These are phyloP conservation scores for Rachicladosporium sp. DNA, from an alignment of 2,329 filamentous ascomycete genomes.

Conservation along the genomic window DNA sequence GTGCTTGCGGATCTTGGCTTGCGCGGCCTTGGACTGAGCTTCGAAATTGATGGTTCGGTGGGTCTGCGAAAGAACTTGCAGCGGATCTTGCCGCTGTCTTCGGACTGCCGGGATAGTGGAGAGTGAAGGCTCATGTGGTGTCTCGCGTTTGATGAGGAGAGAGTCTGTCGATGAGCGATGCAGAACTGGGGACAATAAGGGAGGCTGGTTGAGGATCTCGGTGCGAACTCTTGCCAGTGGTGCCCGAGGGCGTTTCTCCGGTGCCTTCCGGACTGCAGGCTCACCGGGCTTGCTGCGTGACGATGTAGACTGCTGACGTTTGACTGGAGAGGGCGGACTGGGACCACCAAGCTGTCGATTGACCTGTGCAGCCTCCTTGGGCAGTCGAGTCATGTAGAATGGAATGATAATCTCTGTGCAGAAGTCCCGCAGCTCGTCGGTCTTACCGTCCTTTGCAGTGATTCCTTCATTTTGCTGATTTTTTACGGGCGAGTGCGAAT, in stretches of 20 bases:
- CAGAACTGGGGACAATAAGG: constrained; percentile 49
- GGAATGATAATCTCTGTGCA: constrained; percentile 70
- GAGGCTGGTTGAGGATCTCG: constrained; percentile 40
- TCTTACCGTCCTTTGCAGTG: constrained; percentile 17
- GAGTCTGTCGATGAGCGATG: constrained; percentile 54
- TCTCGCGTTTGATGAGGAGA: constrained; percentile 54
- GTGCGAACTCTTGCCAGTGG: constrained; percentile 51
- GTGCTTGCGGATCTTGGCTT: constrained; percentile 51
- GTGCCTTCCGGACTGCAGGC: constrained; percentile 22
- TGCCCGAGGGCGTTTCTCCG: constrained; percentile 31
- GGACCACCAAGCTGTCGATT: constrained; percentile 69
- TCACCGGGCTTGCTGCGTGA: constrained; percentile 28
- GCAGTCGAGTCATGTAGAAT: constrained; percentile 68
- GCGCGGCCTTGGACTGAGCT: constrained; percentile 40
- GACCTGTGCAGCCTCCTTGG: constrained; percentile 55
- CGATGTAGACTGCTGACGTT: constrained; percentile 33
- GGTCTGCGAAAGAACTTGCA: constrained; percentile 9
- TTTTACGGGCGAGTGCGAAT: constrained; percentile 42
- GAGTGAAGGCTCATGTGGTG: constrained; percentile 28
- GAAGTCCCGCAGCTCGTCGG: constrained; percentile 60
- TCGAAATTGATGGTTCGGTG: constrained; percentile 44
- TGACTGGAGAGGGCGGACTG: constrained; percentile 45
- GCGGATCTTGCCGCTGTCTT: constrained; percentile 1
- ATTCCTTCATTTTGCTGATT: constrained; percentile 10
- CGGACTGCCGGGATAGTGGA: constrained; percentile 30